Conservation (phyloP, 176 grass and related monocot species). For the Raddia distichophylla region DNA sequence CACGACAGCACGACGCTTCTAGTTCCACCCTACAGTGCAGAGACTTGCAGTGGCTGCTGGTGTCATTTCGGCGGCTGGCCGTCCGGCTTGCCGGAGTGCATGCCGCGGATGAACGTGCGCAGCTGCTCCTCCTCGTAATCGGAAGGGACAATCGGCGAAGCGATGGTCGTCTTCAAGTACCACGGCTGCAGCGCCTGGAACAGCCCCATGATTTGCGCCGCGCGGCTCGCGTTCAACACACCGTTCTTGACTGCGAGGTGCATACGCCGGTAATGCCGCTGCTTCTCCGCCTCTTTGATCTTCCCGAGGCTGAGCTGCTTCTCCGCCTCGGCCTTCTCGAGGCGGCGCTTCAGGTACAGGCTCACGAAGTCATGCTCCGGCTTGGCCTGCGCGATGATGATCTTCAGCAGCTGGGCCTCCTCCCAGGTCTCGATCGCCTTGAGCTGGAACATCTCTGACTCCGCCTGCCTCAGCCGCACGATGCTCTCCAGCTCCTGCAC, state of each 20-base stretch:
- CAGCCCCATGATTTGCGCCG: no score
- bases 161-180: no score
- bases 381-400: slow-evolving; percentile 68
- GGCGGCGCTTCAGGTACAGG: slow-evolving; percentile 72
- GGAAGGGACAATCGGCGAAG: slow-evolving; percentile 38
- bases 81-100: slow-evolving; percentile 46
- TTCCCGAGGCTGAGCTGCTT: slow-evolving; percentile 75
- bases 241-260: no score
- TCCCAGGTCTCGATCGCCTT: slow-evolving; percentile 78
- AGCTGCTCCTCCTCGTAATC: no score
- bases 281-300: slow-evolving; percentile 75
- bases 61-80: slow-evolving; percentile 50
- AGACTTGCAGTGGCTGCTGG: neutral
- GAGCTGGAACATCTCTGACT: slow-evolving; percentile 88
- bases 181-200: neutral
- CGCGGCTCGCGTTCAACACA: no score
- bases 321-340: slow-evolving; percentile 92
- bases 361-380: slow-evolving; percentile 77
- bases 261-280: no score
- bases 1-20: neutral
- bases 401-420: slow-evolving; percentile 77
- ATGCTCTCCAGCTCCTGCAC: slow-evolving; percentile 84
- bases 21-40: neutral
- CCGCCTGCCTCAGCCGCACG: slow-evolving; percentile 68
- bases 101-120: slow-evolving; percentile 69